These are phyloP conservation scores for Wallemia mellicola DNA, from an alignment of 1,284 basidiomycete species.

Conservation along the genomic window DNA sequence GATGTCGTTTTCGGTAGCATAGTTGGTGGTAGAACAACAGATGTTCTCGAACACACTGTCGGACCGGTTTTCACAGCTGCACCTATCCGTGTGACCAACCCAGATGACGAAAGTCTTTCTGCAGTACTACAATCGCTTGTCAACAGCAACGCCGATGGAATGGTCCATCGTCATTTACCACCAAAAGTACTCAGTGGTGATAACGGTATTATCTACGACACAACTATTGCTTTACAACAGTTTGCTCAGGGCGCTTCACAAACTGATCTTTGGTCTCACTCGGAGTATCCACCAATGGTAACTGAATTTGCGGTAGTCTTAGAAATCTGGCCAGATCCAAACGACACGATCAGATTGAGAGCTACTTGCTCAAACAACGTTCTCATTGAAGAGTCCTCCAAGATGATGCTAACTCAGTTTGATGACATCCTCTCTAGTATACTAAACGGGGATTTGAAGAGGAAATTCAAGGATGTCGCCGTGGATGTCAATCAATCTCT, in stretches of 20 bases:
- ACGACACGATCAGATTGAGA: background rate
- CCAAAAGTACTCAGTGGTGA: background rate
- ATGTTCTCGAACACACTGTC: background rate
- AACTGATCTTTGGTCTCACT: background rate
- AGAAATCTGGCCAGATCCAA: background rate
- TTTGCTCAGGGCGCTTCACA: background rate
- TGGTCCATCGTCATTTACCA: background rate
- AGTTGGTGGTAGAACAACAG: background rate
- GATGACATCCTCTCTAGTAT: background rate
- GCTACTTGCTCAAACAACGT: background rate
- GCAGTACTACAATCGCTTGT: background rate
- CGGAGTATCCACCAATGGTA: background rate
- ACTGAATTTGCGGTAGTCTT: background rate
- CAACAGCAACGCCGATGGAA: background rate
- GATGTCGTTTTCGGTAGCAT: background rate
- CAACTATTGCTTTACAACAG: background rate
- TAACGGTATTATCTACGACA: conserved; percentile 1
- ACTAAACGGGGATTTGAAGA: background rate
- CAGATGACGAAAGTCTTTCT: background rate
- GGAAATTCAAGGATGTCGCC: background rate
- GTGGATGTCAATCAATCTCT: background rate
- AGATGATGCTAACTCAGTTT: background rate
- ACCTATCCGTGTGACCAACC: background rate
- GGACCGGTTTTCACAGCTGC: background rate
- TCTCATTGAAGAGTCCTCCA: background rate